phyloP scores from a whole-genome alignment of 2,329 filamentous ascomycete genomes.

The Aspergillus caelatus region DNA sequence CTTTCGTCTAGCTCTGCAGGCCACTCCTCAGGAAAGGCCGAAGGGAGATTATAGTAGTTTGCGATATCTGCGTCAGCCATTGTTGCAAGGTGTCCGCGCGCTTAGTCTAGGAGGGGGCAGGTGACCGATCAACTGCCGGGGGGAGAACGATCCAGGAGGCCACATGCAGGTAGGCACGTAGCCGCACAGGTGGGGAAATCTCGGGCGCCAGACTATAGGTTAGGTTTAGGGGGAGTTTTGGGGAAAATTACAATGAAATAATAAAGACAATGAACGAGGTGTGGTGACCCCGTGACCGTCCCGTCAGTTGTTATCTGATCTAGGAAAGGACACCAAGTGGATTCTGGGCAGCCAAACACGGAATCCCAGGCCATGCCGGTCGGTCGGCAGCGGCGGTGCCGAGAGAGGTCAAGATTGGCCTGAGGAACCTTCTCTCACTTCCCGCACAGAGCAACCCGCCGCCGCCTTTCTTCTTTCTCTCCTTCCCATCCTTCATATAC shows the following conservation, averaged over 20 bases:
- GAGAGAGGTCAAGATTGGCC: constrained; percentile 9
- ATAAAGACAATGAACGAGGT: background rate
- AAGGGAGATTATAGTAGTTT: constrained; percentile 86
- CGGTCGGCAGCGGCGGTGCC: constrained; percentile 27
- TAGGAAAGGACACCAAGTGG: constrained; percentile 16
- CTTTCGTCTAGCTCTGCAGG: constrained; percentile 77
- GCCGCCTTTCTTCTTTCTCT: constrained; percentile 27
- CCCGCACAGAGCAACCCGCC: constrained; percentile 24
- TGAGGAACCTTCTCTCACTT: constrained; percentile 16
- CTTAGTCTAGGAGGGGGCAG: background rate
- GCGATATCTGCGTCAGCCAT: constrained; percentile 78
- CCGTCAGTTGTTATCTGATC: constrained; percentile 23
- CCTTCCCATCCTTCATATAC: constrained; percentile 18
- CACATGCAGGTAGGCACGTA: constrained; percentile 19
- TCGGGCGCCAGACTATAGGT: constrained; percentile 2
- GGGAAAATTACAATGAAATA: background rate
- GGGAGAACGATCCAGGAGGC: constrained; percentile 8
- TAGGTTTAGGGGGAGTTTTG: background rate
- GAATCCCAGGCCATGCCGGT: constrained; percentile 12
- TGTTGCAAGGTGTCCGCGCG: constrained; percentile 25
- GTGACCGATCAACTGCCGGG: constrained; percentile 9
- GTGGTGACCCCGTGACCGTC: background rate
- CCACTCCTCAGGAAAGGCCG: constrained; percentile 80
- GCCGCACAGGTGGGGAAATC: constrained; percentile 13
- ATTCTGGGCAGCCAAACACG: constrained; percentile 15